phyloP scores from a whole-genome alignment of 2,329 filamentous ascomycete species.

The Pseudopithomyces chartarum region DNA sequence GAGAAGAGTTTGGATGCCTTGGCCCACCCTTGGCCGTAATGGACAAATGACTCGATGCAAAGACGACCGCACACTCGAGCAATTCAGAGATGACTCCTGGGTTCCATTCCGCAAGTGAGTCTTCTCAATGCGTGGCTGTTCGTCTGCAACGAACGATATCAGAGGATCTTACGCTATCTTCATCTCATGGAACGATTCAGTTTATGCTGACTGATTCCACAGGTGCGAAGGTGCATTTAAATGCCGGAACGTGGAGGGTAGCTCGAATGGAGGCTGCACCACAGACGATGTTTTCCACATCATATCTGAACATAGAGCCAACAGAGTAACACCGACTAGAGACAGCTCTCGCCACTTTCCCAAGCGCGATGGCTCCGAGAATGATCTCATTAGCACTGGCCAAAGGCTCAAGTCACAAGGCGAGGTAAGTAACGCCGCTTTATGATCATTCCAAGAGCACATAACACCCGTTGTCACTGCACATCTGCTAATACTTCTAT shows the following conservation, averaged over 20 bases:
- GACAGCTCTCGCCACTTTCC: not conserved
- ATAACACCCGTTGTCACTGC: too few species aligned
- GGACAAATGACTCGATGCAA: slow-evolving; percentile 4
- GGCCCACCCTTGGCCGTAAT: slow-evolving; percentile 1
- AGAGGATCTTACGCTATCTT: not conserved
- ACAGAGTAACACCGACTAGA: not conserved
- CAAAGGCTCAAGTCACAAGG: not conserved
- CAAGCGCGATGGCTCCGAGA: not conserved
- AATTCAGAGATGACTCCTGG: slow-evolving; percentile 7
- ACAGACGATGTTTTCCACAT: not conserved
- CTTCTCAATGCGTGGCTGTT: not conserved
- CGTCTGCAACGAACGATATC: not conserved
- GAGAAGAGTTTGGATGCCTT: slow-evolving; percentile 6
- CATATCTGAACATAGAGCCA: not conserved
- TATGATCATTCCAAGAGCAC: too few species aligned
- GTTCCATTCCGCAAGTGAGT: slow-evolving; percentile 2
- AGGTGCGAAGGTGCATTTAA: slow-evolving; percentile 1
- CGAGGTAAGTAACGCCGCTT: not conserved
- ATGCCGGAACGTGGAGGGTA: not conserved
- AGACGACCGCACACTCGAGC: not conserved
- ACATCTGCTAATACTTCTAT: not conserved
- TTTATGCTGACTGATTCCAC: not conserved
- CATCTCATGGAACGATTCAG: not conserved
- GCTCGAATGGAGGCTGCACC: slow-evolving; percentile 4
- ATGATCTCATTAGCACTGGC: not conserved